Percentiles rank a stretch among this genome's conserved stretches.
These are phyloP conservation scores for Mycosphaerelloides madeirae DNA, from an alignment of 2,329 filamentous ascomycete genomes.

Conservation along the genomic window DNA sequence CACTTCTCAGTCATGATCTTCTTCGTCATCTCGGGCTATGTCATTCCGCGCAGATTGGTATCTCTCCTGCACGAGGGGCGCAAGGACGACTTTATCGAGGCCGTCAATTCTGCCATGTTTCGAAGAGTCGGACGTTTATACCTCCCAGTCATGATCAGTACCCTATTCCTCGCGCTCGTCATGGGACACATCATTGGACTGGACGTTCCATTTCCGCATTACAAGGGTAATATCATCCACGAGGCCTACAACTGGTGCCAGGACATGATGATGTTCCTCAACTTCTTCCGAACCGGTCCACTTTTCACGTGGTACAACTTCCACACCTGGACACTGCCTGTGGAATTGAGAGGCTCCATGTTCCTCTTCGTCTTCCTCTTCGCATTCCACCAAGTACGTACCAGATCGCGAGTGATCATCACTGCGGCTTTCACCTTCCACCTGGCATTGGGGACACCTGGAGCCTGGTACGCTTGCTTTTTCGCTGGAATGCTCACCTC, in stretches of 20 bases:
- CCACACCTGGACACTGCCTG: conserved; percentile 56
- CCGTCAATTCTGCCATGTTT: conserved; percentile 45
- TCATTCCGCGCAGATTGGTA: conserved; percentile 43
- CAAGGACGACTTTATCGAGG: conserved; percentile 36
- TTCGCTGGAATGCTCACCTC: conserved; percentile 57
- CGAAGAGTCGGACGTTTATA: conserved; percentile 47
- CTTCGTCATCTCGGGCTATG: conserved; percentile 52
- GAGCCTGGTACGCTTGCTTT: conserved; percentile 58
- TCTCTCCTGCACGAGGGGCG: conserved; percentile 29
- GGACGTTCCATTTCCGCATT: conserved; percentile 31
- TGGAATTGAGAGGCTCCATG: conserved; percentile 61
- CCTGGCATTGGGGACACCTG: conserved; percentile 30
- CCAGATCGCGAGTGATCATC: conserved; percentile 14
- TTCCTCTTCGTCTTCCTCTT: conserved; percentile 55
- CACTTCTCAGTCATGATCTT: conserved; percentile 54
- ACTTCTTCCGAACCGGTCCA: conserved; percentile 50
- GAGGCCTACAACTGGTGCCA: conserved; percentile 48
- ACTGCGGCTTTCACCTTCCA: conserved; percentile 18
- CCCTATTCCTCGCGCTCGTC: conserved; percentile 49
- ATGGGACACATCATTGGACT: conserved; percentile 50
- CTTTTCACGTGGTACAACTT: conserved; percentile 27
- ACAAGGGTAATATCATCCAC: conserved; percentile 40
- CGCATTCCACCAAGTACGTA: conserved; percentile 40
- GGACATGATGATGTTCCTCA: conserved; percentile 65
- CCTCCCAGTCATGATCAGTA: conserved; percentile 51